Percentiles rank a stretch among this genome's conserved stretches.
Evolutionary conservation across 441 rosid genomes (phyloP).

Genomic region (Iberis amara): DNA sequence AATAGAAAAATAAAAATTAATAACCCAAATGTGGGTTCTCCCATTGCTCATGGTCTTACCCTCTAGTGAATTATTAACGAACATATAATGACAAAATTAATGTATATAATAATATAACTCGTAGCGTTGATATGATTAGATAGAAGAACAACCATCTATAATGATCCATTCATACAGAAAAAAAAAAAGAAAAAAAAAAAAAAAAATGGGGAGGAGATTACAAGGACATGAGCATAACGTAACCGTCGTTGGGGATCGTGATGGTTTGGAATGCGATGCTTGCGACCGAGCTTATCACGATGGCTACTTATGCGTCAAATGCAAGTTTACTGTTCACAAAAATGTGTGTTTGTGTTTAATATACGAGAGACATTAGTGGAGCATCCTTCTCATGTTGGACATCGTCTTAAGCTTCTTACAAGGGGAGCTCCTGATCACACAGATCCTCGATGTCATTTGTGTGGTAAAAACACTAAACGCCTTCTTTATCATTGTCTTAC

Average conservation of each 20-base stretch:
- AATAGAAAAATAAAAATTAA: too few relatives aligned
- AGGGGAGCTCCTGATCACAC: constrained; percentile 9
- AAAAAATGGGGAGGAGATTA: too few relatives aligned
- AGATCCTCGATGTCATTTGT: background rate
- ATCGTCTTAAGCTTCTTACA: constrained; percentile 1
- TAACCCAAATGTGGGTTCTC: too few relatives aligned
- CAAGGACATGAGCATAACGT: background rate
- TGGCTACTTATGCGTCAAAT: fast-evolving
- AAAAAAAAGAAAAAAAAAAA: too few relatives aligned
- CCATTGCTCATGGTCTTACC: too few relatives aligned
- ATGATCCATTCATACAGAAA: too few relatives aligned
- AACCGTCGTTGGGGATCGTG: background rate
- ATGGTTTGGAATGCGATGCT: constrained; percentile 5
- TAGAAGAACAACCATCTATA: too few relatives aligned
- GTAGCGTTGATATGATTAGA: too few relatives aligned
- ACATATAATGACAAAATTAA: too few relatives aligned
- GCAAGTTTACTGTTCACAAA: background rate
- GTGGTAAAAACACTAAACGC: constrained; percentile 3
- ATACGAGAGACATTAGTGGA: background rate
- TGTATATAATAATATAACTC: too few relatives aligned
- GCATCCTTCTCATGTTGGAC: constrained; percentile 12
- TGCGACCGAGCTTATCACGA: background rate
- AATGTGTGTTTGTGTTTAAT: background rate
- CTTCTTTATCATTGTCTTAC: background rate
- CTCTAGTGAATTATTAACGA: too few relatives aligned